These are phyloP conservation scores for Yarrowia sp. DNA, from an alignment of 805 yeast species.

Conservation along the genomic window DNA sequence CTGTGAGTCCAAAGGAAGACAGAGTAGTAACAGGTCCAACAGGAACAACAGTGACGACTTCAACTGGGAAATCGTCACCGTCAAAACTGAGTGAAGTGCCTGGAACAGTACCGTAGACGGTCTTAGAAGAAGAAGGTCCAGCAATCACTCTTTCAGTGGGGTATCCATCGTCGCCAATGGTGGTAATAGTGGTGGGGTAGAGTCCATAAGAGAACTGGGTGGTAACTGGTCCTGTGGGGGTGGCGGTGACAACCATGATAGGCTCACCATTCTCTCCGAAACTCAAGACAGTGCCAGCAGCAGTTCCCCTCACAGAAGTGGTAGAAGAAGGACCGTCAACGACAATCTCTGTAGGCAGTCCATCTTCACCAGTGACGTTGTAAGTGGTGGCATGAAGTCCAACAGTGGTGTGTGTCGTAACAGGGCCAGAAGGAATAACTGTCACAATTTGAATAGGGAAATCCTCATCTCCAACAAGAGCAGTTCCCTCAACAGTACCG, in stretches of 20 bases:
- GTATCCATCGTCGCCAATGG: not conserved
- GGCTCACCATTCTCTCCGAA: not conserved
- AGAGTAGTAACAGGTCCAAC: not conserved
- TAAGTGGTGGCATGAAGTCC: not conserved
- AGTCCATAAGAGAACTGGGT: not conserved
- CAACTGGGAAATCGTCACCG: not conserved
- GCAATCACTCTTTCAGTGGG: not conserved
- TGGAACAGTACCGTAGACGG: not conserved
- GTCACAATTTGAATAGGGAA: not conserved
- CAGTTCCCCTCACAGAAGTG: not conserved
- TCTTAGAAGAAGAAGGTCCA: not conserved
- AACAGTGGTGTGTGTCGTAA: not conserved
- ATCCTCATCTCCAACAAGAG: not conserved
- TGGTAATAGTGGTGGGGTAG: not conserved
- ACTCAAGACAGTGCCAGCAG: not conserved
- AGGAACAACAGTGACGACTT: not conserved
- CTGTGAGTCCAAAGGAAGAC: not conserved
- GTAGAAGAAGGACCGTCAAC: not conserved
- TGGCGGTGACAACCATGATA: not conserved
- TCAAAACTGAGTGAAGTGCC: not conserved
- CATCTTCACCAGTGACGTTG: not conserved
- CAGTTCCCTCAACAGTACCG: not conserved
- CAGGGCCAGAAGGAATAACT: not conserved
- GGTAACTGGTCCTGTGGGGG: not conserved
- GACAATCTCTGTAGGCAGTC: not conserved